A percentile compares a stretch with the other conserved stretches of the same genome.
phyloP scores from a whole-genome alignment of 2,329 filamentous ascomycete genomes.

The Thyridium curvatum region DNA sequence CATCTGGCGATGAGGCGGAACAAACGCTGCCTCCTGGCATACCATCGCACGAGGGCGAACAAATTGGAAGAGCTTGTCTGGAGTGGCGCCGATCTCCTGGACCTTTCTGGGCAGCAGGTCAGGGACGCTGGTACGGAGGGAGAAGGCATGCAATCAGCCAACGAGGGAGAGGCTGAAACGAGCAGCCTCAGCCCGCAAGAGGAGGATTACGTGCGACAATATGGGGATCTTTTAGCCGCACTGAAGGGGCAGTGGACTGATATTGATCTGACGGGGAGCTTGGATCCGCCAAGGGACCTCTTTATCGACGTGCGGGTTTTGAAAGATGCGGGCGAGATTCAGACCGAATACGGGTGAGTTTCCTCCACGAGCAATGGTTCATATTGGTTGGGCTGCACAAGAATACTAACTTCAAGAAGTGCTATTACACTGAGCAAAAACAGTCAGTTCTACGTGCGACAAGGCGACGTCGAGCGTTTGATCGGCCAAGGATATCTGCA shows the following conservation, averaged over 20 bases:
- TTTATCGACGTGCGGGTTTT: conserved; percentile 96
- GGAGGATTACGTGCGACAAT: conserved; percentile 90
- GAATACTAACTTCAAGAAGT: conserved; percentile 37
- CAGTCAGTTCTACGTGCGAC: conserved; percentile 93
- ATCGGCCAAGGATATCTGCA: conserved; percentile 95
- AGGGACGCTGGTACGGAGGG: conserved; percentile 27
- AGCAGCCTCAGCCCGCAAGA: conserved; percentile 91
- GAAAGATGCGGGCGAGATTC: conserved; percentile 96
- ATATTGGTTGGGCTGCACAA: no score
- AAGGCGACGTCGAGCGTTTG: conserved; percentile 89
- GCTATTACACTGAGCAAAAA: conserved; percentile 96
- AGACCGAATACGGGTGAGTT: conserved; percentile 95
- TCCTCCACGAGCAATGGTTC: conserved; percentile 1
- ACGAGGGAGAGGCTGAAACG: conserved; percentile 44
- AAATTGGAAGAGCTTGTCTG: conserved; percentile 93
- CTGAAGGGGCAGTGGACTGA: conserved; percentile 99
- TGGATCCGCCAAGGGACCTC: conserved; percentile 89
- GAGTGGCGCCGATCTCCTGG: conserved; percentile 78
- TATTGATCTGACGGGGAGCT: conserved; percentile 86
- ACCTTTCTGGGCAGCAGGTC: conserved; percentile 55
- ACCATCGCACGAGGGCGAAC: conserved; percentile 84
- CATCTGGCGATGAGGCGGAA: conserved; percentile 94
- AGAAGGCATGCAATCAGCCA: conserved; percentile 21
- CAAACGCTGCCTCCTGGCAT: conserved; percentile 90
- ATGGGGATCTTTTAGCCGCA: conserved; percentile 85